These are phyloP conservation scores for Teunomyces lycoperdinae DNA, from an alignment of 805 yeast genomes.

Conservation along the genomic window DNA sequence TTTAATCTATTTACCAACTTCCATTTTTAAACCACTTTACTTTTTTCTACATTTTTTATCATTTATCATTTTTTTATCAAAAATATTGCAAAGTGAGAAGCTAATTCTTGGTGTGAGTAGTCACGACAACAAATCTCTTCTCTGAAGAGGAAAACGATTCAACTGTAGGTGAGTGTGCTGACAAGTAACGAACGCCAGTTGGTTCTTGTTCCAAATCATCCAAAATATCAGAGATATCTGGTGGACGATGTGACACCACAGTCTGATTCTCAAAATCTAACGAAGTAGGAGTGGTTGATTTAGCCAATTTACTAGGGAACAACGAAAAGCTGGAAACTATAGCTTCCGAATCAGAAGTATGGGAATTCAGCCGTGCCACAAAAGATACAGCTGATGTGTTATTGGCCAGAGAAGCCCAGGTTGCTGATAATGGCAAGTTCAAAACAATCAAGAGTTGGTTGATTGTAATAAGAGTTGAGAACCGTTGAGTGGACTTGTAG, in stretches of 20 bases:
- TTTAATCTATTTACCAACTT: too few relatives aligned
- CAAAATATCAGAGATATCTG: neutral
- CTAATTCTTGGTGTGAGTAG: conserved; percentile 8
- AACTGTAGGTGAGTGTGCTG: neutral
- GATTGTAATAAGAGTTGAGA: conserved; percentile 45
- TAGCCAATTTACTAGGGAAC: conserved; percentile 12
- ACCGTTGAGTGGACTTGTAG: conserved; percentile 26
- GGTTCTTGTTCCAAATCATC: neutral
- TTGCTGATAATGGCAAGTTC: conserved; percentile 76
- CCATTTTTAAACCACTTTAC: neutral
- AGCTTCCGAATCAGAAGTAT: neutral
- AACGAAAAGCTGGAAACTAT: conserved; percentile 5
- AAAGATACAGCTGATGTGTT: conserved; percentile 27
- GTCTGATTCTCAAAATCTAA: neutral
- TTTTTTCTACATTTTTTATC: neutral
- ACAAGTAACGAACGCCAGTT: neutral
- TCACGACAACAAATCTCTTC: conserved; percentile 8
- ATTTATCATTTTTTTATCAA: neutral
- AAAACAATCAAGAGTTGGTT: conserved; percentile 63
- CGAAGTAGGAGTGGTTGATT: conserved; percentile 3
- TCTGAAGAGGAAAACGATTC: conserved; percentile 1
- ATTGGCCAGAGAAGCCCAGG: conserved; percentile 82
- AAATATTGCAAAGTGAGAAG: neutral
- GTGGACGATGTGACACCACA: neutral
- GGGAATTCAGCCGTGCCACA: neutral